Base-by-base conservation (phyloP, 495 filamentous ascomycete genomes). In the Letharia columbiana region DNA sequence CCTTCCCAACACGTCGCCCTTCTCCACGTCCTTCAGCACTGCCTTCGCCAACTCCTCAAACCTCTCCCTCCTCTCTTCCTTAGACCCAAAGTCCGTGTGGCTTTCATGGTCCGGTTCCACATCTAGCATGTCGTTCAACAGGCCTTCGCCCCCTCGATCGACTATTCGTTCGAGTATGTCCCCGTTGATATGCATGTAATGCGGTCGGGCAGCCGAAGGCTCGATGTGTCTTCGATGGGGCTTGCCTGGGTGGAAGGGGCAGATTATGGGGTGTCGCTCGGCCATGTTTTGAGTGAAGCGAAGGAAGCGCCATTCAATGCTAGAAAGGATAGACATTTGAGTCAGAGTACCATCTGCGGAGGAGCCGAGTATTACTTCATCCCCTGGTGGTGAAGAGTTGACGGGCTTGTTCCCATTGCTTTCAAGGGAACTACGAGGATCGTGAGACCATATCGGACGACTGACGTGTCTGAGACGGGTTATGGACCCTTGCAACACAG, bases 281-380 rank as follows among this genome's bases (percentile, higher is more conserved):
- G 81, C 84, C 49, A 91, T 67, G 65, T 86, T 85, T 64, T 89
- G 84, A 35, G 91, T 69, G 65, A 87, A 82, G 57, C 78, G 75
- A 4, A 92, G 78, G 50, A 91, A 75, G n/a, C 77, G 75, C 82
- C 83, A 86, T 40, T 82, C 73, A 61, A 80, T 73, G 54, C 54
- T 20, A 1, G 74, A 69, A 0, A 92, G 70, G 18, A 85, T 71
- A n/a, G 80, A 77, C 64, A 91, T 83, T 40, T 86, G 82, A 63
- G 81, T 80, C 20, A 91, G 68, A 0, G 86, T 82, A 6, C 90
- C 90, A 70, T 89, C 84, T 35, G 88, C 81, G 39, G 82, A 82
- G 11, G 85, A 78, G 1, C 89, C 90, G 44, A 91, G 78, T 18
- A 83, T 37, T 20, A 10, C 41, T 15, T 74, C 33, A 69, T 67